A percentile compares a stretch with the other conserved stretches of the same genome.
These are phyloP conservation scores for Ascochyta fabae DNA, from an alignment of 2,329 filamentous ascomycete species.

Conservation along the genomic window DNA sequence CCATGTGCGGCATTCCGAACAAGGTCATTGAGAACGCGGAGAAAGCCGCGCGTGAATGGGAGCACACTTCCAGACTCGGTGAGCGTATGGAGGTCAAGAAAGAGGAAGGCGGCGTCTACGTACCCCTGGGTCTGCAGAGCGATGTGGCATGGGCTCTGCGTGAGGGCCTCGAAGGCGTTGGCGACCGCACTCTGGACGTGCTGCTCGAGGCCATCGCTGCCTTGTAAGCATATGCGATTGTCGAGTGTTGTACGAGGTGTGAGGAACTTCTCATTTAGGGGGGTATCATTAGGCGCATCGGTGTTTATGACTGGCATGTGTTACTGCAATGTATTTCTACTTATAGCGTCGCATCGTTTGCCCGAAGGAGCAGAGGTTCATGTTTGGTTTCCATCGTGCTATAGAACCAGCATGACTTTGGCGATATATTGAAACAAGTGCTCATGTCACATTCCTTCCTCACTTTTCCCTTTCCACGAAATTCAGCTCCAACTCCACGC, in stretches of 20 bases:
- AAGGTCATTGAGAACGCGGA: constrained; percentile 87
- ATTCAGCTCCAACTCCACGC: too few species aligned
- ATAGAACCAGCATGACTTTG: not conserved
- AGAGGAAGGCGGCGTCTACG: constrained; percentile 74
- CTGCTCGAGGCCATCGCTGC: constrained; percentile 63
- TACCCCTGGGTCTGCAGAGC: constrained; percentile 85
- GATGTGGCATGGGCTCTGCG: constrained; percentile 82
- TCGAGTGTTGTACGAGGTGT: not conserved
- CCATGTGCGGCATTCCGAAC: constrained; percentile 92
- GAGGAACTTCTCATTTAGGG: not conserved
- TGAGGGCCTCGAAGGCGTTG: constrained; percentile 55
- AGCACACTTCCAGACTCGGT: constrained; percentile 89
- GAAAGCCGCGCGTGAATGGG: constrained; percentile 87
- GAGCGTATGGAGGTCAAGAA: constrained; percentile 81
- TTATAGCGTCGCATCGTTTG: not conserved
- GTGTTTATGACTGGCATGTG: not conserved
- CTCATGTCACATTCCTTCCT: not conserved
- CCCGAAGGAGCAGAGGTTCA: not conserved
- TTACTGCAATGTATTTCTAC: not conserved
- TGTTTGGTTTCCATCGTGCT: not conserved
- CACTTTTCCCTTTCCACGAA: not conserved
- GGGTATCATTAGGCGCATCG: not conserved
- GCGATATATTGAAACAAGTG: not conserved
- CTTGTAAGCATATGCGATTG: constrained; percentile 45
- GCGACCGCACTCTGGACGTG: constrained; percentile 62